Percentiles rank a stretch among this genome's conserved stretches.
Evolutionary conservation across 176 grass and related monocot genomes (phyloP).

Genomic region (Pontederia crassipes): DNA sequence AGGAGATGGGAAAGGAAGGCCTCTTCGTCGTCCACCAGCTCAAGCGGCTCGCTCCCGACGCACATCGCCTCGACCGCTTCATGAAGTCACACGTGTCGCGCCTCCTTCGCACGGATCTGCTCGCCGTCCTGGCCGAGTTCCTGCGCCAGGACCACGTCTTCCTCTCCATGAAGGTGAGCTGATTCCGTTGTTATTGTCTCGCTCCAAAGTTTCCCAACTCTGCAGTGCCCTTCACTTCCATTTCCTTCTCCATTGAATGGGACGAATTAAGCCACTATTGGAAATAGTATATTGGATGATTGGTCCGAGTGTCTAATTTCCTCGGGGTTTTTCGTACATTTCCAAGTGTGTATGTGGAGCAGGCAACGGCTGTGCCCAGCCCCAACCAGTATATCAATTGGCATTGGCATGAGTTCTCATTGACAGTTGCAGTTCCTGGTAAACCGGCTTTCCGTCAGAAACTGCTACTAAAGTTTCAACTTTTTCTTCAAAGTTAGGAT

Average conservation of each 20-base stretch:
- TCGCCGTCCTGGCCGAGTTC: constrained; percentile 72
- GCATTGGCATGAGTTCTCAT: too few species aligned
- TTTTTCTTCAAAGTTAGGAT: constrained; percentile 5
- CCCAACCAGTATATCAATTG: neutral
- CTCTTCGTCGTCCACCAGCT: constrained; percentile 76
- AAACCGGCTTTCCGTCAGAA: too few species aligned
- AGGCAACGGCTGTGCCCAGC: too few species aligned
- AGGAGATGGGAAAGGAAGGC: constrained; percentile 96
- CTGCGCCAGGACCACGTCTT: constrained; percentile 71
- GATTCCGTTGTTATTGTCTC: neutral
- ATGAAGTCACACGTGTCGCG: constrained; percentile 68
- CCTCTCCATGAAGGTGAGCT: constrained; percentile 69
- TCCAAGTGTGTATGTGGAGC: too few species aligned
- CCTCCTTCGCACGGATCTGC: constrained; percentile 71
- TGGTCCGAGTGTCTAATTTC: too few species aligned
- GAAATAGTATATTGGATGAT: too few species aligned
- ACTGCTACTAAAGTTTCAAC: constrained; percentile 6
- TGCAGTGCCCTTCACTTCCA: neutral
- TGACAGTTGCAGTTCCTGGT: too few species aligned
- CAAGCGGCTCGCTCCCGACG: constrained; percentile 52
- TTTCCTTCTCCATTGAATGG: too few species aligned
- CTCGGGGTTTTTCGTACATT: too few species aligned
- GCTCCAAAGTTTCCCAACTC: neutral
- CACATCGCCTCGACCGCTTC: constrained; percentile 48
- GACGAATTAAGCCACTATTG: too few species aligned